Evolutionary conservation across 371 early-diverging fungal species (phyloP), one percentile per base, ranked within the genome.

Genomic region (Coemansia sp.): DNA sequence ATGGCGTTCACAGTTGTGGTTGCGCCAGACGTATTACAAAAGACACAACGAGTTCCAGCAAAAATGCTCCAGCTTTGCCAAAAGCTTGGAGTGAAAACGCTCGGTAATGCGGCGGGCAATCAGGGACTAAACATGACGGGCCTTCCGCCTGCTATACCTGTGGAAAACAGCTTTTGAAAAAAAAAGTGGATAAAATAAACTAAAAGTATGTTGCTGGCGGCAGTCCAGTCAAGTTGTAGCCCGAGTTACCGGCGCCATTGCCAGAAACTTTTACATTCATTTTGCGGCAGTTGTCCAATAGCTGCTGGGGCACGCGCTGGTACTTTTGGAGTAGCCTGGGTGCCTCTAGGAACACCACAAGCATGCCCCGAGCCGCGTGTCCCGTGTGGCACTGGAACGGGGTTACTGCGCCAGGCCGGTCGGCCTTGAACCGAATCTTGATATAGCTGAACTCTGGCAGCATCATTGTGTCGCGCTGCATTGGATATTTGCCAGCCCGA

Each of bases 381-480:
- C 88, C 89, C 59, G 86, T 86, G 49, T 90, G 87, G 65, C 92
- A 92, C 70, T 91, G 92, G 69, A 92, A 90, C 77, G 88, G 78
- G 48, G 84, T 62, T 90, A 88, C 90, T 4, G 82, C 82, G 8
- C 91, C 93, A 2, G 90, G 90, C 61, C 92, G 92, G 67, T 86
- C 84, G 10, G 90, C 86, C 31, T 64, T 48, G 79, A 90, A 87
- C 18, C 90, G 81, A n/a, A 91, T 43, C 44, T 84, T 82, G 9
- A 77, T 80, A 58, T 79, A 86, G 43, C 83, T 72, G 54, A 68
- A 64, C 0, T 70, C 79, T 1, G 86, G 85, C 2, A 90, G 76
- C 14, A 81, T 69, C 11, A 42, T 32, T 1, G 55, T 50, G 50
- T 50, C 50, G 12, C 50, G 10, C 33, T 33, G 50, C 37, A 52